Conservation (phyloP, 495 filamentous ascomycete genomes). For the Annulohypoxylon stygium region DNA sequence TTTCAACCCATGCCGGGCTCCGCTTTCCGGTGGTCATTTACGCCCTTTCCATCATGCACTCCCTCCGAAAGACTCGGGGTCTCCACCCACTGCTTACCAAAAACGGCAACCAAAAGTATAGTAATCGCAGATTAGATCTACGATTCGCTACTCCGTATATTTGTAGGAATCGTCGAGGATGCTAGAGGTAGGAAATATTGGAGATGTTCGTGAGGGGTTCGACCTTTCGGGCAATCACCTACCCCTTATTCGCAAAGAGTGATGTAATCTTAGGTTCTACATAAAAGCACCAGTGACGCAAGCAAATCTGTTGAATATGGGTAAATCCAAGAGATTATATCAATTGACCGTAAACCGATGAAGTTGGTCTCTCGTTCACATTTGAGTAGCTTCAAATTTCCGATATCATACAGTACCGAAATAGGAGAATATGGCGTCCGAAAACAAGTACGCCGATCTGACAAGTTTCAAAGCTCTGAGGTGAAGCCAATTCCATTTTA, state of each 20-base stretch:
- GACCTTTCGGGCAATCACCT: conserved; percentile 28
- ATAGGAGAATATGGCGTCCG: conserved; percentile 26
- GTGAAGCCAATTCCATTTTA: conserved; percentile 13
- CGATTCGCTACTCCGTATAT: conserved; percentile 33
- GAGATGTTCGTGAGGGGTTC: conserved; percentile 35
- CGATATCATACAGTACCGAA: neutral
- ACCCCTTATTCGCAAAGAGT: conserved; percentile 15
- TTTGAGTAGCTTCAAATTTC: conserved; percentile 13
- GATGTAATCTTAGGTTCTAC: conserved; percentile 34
- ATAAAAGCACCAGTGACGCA: conserved; percentile 38
- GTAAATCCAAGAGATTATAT: neutral
- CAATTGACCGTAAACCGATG: neutral
- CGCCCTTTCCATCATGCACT: conserved; percentile 36
- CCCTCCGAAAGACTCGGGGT: conserved; percentile 11
- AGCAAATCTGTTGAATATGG: conserved; percentile 9
- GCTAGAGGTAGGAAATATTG: conserved; percentile 14
- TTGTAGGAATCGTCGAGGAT: neutral
- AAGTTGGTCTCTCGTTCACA: neutral
- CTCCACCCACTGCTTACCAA: conserved; percentile 16
- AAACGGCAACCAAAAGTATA: conserved; percentile 8
- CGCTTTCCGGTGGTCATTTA: conserved; percentile 40
- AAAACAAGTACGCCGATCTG: conserved; percentile 45
- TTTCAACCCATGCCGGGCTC: neutral
- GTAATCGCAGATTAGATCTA: neutral
- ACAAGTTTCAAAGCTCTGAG: conserved; percentile 52